A percentile compares a stretch with the other conserved stretches of the same genome.
phyloP scores from a whole-genome alignment of 805 yeast species.

The Jamesozyma lodderae region DNA sequence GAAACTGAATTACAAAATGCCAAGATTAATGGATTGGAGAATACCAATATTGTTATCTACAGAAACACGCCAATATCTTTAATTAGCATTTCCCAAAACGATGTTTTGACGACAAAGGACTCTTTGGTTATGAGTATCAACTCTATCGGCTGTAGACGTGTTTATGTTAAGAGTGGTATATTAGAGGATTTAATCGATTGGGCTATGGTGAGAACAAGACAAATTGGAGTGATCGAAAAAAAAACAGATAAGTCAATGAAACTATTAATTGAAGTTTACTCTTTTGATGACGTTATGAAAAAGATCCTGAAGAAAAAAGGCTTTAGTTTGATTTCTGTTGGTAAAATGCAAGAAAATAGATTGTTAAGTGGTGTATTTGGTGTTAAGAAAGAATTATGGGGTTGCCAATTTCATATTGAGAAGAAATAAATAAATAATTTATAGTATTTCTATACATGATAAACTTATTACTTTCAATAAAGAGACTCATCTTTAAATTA shows the following conservation, averaged over 20 bases:
- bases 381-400: conserved; percentile 27
- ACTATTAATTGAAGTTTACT: conserved; percentile 40
- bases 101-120: conserved; percentile 35
- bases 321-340: conserved; percentile 33
- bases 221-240: conserved; percentile 30
- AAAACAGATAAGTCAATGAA: conserved; percentile 29
- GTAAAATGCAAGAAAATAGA: conserved; percentile 22
- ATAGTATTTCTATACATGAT: neutral
- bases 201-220: conserved; percentile 42
- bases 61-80: conserved; percentile 68
- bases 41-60: conserved; percentile 50
- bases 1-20: neutral
- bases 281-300: conserved; percentile 40
- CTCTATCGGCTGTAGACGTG: conserved; percentile 56
- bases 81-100: conserved; percentile 36
- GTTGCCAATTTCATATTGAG: conserved; percentile 31
- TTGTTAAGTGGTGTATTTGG: conserved; percentile 28
- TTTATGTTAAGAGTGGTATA: conserved; percentile 56
- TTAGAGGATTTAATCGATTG: conserved; percentile 54
- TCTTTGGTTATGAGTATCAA: conserved; percentile 45
- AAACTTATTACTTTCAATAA: no score
- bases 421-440: neutral
- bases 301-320: conserved; percentile 34
- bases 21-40: conserved; percentile 9
- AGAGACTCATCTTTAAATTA: no score